Evolutionary conservation across 129 eudicot species (phyloP), one percentile per base, ranked within the genome.

Genomic region (Mikania micrantha): DNA sequence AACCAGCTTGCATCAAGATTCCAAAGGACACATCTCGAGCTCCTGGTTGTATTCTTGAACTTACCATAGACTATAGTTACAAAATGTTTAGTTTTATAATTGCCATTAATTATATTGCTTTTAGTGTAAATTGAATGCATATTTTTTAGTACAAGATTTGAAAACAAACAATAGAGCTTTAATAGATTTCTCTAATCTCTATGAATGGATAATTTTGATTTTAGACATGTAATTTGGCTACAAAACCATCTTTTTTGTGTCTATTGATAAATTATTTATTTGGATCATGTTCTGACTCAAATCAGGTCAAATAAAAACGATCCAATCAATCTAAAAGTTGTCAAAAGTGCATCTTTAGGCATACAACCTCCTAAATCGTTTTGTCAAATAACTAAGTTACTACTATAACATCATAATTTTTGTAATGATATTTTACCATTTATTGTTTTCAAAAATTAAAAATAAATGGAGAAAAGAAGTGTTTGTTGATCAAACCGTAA

Each of bases 1-100:
- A 92, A 75, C 98, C 98, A 63, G 41, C 91, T 2, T 44, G 66
- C 79, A 67, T 84, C 69, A 70, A 65, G 69, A 72, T 78, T 38
- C 76, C 70, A 69, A 76, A 54, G 38, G 88, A 76, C 63, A 59
- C 62, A 20, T 42, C 77, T 50, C 72, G 65, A 38, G 67, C 86
- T 50, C 74, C 84, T 84, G 97, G 97, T 90, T 66, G 35, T 35
- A 52, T 60, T 66, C 64, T 54, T 16, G 6, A 77, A 32, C 48
- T 59, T 74, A 50, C 9, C 54, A 27, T 40, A 20, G 13, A 53
- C 47, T 38, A 53, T 42, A 53, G 47, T 53, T 49, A 27, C 36
- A 50, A 29, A 29, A 58, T n/a, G n/a, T n/a, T n/a, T n/a, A n/a
- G n/a, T n/a, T n/a, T n/a, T n/a, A n/a, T n/a, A n/a, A n/a, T n/a